Conservation (phyloP, 148 eudicot genomes). For the Camellia granthamiana region DNA sequence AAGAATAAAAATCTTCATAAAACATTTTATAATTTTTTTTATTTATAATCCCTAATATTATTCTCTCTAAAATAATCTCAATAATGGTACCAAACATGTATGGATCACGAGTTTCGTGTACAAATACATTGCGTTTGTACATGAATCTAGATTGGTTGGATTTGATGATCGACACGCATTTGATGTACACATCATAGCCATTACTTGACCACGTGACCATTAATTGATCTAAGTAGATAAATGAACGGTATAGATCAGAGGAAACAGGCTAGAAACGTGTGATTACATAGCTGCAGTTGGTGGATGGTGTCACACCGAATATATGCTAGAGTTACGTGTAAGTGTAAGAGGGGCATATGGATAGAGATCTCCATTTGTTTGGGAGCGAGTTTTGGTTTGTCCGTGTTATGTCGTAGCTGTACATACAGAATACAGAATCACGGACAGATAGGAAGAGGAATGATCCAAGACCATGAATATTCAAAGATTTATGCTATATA, state of each 20-base stretch:
- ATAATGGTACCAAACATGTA: neutral
- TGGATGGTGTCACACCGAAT: neutral
- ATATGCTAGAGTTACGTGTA: neutral
- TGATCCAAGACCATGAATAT: neutral
- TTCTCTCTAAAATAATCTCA: no score
- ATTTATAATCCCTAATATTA: no score
- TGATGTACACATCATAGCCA: neutral
- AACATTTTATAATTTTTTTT: no score
- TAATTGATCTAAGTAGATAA: neutral
- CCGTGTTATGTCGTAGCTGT: neutral
- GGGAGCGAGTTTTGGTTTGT: conserved; percentile 6
- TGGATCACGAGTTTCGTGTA: neutral
- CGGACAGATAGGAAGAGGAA: neutral
- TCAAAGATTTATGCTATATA: no score
- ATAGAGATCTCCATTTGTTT: neutral
- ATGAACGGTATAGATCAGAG: conserved; percentile 3
- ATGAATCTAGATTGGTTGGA: neutral
- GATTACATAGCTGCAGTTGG: neutral
- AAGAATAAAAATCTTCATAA: no score
- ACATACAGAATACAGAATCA: neutral
- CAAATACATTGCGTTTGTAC: neutral
- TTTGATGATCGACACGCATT: neutral
- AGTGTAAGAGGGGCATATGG: neutral
- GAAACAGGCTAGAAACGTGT: neutral
- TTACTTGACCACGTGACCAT: conserved; percentile 3